These are phyloP conservation scores for Purshia tridentata DNA, from an alignment of 306 rosid genomes.

Conservation along the genomic window DNA sequence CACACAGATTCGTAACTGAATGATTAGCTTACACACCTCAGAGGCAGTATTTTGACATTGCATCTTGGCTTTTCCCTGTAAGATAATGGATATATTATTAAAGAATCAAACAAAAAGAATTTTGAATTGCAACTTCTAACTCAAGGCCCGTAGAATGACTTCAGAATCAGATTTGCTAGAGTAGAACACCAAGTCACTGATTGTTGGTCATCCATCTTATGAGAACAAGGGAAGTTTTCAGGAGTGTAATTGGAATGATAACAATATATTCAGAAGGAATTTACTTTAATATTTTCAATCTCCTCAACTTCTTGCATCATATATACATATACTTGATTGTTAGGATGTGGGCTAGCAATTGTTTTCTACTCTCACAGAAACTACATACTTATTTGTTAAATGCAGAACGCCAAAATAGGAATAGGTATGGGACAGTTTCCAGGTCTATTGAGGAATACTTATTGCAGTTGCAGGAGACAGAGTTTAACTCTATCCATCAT, in stretches of 20 bases:
- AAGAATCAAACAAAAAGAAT: not conserved
- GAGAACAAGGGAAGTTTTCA: not conserved
- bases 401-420: not conserved
- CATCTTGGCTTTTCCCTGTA: conserved; percentile 51
- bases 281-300: not conserved
- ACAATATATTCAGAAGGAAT: not conserved
- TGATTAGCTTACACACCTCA: conserved; percentile 39
- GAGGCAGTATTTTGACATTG: conserved; percentile 28
- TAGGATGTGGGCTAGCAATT: no score
- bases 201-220: not conserved
- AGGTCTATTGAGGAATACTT: not conserved
- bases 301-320: not conserved
- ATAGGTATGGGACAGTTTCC: not conserved
- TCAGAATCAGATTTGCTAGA: not conserved
- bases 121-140: not conserved
- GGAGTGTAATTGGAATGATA: not conserved
- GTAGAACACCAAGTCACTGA: not conserved
- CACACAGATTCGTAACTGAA: not conserved
- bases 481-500: not conserved
- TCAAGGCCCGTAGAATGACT: not conserved
- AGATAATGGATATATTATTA: not conserved
- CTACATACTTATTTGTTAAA: not conserved
- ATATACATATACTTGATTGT: not conserved
- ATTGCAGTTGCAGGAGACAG: not conserved
- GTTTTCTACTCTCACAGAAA: no score